These are phyloP conservation scores for Solanum stenotomum DNA, from an alignment of 257 asterid genomes.

Conservation along the genomic window DNA sequence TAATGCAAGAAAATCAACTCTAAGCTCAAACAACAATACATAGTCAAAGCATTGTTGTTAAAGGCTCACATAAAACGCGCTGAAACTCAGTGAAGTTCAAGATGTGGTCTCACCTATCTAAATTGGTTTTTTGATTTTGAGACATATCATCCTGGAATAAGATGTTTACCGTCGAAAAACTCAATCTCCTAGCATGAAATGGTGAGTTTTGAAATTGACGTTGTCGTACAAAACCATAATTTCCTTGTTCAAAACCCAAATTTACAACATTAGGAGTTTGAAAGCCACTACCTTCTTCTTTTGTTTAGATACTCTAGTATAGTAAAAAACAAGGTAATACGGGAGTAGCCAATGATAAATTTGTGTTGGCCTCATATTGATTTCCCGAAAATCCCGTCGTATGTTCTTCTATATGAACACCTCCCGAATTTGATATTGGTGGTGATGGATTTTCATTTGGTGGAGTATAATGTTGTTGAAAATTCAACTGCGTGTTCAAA, in stretches of 20 bases:
- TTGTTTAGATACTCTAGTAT: neutral
- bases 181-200: neutral
- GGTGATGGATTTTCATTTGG: too few relatives aligned
- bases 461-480: too few relatives aligned
- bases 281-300: neutral
- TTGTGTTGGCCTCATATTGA: neutral
- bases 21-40: neutral
- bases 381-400: too few relatives aligned
- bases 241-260: neutral
- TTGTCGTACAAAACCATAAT: too few relatives aligned
- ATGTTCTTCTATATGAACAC: too few relatives aligned
- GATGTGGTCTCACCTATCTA: neutral
- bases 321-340: neutral
- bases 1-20: neutral
- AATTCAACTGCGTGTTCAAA: too few relatives aligned
- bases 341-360: neutral
- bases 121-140: neutral
- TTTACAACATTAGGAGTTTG: neutral
- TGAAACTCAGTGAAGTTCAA: neutral
- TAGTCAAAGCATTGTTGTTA: neutral
- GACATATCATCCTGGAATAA: neutral
- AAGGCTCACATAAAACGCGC: neutral
- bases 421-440: too few relatives aligned
- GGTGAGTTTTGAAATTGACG: neutral
- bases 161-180: neutral